Conservation (phyloP, 139 green algal species). For the Limnomonas spitsbergensis region DNA sequence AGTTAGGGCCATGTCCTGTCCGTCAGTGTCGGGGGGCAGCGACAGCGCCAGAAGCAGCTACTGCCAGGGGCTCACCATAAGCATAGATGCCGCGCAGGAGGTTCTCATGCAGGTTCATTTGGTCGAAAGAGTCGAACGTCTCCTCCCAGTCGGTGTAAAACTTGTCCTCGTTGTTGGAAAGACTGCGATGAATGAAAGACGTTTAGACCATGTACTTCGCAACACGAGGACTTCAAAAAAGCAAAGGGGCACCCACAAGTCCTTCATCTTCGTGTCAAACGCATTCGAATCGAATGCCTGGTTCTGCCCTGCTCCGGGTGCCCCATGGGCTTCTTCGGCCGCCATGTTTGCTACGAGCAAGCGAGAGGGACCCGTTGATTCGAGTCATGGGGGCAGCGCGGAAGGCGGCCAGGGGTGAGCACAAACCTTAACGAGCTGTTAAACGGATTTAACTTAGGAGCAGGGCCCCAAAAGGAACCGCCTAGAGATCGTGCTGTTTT, state of each 20-base stretch:
- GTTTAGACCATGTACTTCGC: neutral
- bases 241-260: conserved; percentile 40
- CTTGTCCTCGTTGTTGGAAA: conserved; percentile 59
- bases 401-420: neutral
- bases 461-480: neutral
- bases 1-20: too few relatives aligned
- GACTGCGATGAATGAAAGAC: too few relatives aligned
- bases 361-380: neutral
- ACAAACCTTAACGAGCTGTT: neutral
- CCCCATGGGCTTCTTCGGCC: neutral
- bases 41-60: neutral
- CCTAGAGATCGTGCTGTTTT: neutral
- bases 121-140: conserved; percentile 93
- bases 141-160: conserved; percentile 98
- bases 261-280: conserved; percentile 61
- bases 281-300: conserved; percentile 53
- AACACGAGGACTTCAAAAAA: neutral
- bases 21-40: neutral
- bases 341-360: conserved; percentile 36
- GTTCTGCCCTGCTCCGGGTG: neutral
- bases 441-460: neutral
- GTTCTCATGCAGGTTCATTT: conserved; percentile 97
- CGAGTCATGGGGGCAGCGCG: neutral
- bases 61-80: conserved; percentile 73
- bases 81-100: conserved; percentile 98